phyloP scores from a whole-genome alignment of 257 asterid species.

The Leptodermis oblonga region DNA sequence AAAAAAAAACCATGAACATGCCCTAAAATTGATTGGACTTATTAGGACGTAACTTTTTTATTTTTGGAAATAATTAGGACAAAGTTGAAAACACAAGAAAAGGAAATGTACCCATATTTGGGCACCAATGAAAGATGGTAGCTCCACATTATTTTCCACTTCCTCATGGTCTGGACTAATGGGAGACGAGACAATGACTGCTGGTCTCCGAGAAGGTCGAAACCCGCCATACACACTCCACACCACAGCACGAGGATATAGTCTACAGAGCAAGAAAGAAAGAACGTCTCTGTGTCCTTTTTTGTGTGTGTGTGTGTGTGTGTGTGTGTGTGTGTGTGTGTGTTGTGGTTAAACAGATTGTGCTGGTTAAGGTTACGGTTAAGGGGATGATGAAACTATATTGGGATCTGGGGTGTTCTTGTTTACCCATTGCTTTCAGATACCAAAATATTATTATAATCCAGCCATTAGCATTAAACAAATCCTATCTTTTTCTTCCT shows the following conservation, averaged over 20 bases:
- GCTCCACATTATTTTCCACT: constrained; percentile 3
- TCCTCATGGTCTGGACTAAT: constrained; percentile 4
- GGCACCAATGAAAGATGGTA: constrained; percentile 4
- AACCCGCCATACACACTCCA: no score
- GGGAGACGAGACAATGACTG: constrained; percentile 1
- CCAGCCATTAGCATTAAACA: no score
- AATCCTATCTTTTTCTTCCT: constrained; percentile 28
- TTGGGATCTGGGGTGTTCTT: not conserved
- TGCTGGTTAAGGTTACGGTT: not conserved
- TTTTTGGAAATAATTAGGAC: no score
- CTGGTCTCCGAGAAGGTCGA: not conserved
- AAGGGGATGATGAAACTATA: not conserved
- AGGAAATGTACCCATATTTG: not conserved
- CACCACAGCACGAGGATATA: no score
- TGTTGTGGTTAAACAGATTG: not conserved
- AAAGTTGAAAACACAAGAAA: not conserved
- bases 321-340: no score
- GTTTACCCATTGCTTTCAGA: not conserved
- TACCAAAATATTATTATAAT: not conserved
- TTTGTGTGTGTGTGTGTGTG: no score
- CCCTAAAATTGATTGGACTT: no score
- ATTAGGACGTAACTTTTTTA: no score
- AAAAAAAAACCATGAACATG: no score
- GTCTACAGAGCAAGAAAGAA: no score
- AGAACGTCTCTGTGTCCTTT: no score